phyloP scores from a whole-genome alignment of 148 eudicot genomes.

The Heliosperma pusillum region DNA sequence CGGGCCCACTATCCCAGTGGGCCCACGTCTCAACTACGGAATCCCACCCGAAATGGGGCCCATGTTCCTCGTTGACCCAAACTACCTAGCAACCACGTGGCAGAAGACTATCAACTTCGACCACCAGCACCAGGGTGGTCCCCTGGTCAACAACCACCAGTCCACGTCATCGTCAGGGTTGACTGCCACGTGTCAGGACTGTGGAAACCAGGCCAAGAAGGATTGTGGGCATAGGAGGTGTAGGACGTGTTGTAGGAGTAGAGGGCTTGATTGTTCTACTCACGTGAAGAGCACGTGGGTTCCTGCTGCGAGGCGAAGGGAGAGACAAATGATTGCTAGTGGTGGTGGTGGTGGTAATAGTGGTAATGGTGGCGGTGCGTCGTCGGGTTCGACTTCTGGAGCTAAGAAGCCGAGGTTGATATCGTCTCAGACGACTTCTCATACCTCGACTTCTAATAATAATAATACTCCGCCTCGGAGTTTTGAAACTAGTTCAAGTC shows the following conservation, averaged over 20 bases:
- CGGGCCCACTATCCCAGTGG: slow-evolving; percentile 36
- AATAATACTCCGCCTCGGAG: slow-evolving; percentile 63
- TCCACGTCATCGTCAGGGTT: not conserved
- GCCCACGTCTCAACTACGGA: slow-evolving; percentile 33
- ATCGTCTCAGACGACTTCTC: slow-evolving; percentile 61
- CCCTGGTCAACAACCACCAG: not conserved
- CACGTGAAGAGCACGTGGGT: slow-evolving; percentile 99
- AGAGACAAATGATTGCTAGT: slow-evolving; percentile 41
- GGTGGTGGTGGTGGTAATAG: slow-evolving; percentile 17
- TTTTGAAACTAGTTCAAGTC: slow-evolving; percentile 77
- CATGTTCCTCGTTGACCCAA: slow-evolving; percentile 66
- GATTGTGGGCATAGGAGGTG: slow-evolving; percentile 84
- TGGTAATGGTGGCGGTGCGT: slow-evolving; percentile 36
- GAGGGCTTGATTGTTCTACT: slow-evolving; percentile 82
- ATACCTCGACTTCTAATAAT: slow-evolving; percentile 69
- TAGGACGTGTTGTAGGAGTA: slow-evolving; percentile 85
- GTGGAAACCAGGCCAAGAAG: slow-evolving; percentile 93
- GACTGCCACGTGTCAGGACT: slow-evolving; percentile 64
- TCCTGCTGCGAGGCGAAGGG: slow-evolving; percentile 77
- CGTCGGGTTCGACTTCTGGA: slow-evolving; percentile 75
- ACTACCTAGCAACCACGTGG: slow-evolving; percentile 30
- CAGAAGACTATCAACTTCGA: slow-evolving; percentile 27
- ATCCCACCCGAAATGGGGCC: slow-evolving; percentile 47
- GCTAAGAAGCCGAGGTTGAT: slow-evolving; percentile 67
- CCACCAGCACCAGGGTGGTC: not conserved